These are phyloP conservation scores for Linum lewisii DNA, from an alignment of 345 rosid species.

Conservation along the genomic window DNA sequence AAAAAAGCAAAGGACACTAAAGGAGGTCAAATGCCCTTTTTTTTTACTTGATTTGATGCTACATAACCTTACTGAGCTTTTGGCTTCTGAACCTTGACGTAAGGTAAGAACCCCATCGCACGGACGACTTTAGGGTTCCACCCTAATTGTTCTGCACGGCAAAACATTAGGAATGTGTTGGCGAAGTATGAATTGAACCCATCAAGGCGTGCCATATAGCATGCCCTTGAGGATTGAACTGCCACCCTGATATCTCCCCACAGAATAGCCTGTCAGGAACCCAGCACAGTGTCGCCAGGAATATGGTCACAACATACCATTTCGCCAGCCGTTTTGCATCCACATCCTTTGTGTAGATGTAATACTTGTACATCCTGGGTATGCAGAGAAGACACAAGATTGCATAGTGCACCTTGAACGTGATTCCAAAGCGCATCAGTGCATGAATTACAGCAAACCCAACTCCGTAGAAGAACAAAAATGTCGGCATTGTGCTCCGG, in stretches of 20 bases:
- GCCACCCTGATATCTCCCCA: slow-evolving; percentile 45
- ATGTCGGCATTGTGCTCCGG: slow-evolving; percentile 87
- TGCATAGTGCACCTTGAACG: slow-evolving; percentile 80
- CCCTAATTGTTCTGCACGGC: slow-evolving; percentile 74
- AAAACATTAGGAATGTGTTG: slow-evolving; percentile 93
- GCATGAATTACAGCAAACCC: slow-evolving; percentile 70
- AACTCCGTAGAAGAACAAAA: slow-evolving; percentile 82
- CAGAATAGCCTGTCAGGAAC: slow-evolving; percentile 59
- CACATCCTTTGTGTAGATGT: slow-evolving; percentile 61
- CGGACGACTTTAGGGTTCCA: slow-evolving; percentile 66
- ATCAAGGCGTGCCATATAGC: slow-evolving; percentile 84
- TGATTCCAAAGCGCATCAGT: slow-evolving; percentile 50
- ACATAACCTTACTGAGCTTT: slow-evolving; percentile 22
- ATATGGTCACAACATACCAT: slow-evolving; percentile 50
- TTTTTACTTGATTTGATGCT: not conserved
- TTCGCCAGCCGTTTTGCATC: slow-evolving; percentile 69
- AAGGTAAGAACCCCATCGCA: slow-evolving; percentile 54
- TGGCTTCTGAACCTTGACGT: slow-evolving; percentile 72
- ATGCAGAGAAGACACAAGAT: slow-evolving; percentile 74
- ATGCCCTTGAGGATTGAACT: slow-evolving; percentile 80
- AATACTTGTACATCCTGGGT: slow-evolving; percentile 93
- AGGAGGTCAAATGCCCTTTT: not conserved
- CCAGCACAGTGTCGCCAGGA: slow-evolving; percentile 62
- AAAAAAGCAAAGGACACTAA: too few species aligned
- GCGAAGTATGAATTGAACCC: slow-evolving; percentile 91